phyloP scores from a whole-genome alignment of 192 early-diverging fungal genomes.

The Coemansia sp. region DNA sequence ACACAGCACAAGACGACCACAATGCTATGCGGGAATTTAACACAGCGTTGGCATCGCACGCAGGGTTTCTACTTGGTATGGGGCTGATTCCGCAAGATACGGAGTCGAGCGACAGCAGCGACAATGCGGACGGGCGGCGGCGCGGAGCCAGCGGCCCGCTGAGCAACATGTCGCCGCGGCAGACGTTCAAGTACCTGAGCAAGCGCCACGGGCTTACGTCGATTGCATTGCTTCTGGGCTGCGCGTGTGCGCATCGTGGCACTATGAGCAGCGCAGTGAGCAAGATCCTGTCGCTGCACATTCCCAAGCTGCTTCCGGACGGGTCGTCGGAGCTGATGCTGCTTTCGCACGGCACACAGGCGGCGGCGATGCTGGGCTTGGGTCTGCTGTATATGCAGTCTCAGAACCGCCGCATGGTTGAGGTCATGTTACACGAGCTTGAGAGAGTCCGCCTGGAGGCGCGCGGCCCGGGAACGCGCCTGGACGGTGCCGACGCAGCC shows the following conservation, averaged over 20 bases:
- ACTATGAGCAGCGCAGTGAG: slow-evolving; percentile 61
- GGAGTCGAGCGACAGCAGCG: not conserved
- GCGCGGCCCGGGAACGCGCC: not conserved
- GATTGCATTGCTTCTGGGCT: slow-evolving; percentile 74
- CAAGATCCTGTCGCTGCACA: slow-evolving; percentile 72
- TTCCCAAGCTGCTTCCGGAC: slow-evolving; percentile 66
- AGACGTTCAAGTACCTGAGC: slow-evolving; percentile 65
- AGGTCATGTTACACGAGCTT: slow-evolving; percentile 71
- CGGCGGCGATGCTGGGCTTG: slow-evolving; percentile 70
- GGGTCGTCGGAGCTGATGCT: slow-evolving; percentile 59
- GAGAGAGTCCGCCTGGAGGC: slow-evolving; percentile 6
- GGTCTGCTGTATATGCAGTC: slow-evolving; percentile 75
- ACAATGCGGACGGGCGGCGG: not conserved
- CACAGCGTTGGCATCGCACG: slow-evolving; percentile 61
- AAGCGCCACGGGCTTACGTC: slow-evolving; percentile 65
- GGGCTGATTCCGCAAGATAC: slow-evolving; percentile 53
- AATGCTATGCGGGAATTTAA: slow-evolving; percentile 13
- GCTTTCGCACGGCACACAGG: slow-evolving; percentile 62
- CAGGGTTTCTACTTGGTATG: slow-evolving; percentile 77
- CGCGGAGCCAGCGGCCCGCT: slow-evolving; percentile 60
- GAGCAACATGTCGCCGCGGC: slow-evolving; percentile 60
- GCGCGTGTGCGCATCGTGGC: slow-evolving; percentile 67
- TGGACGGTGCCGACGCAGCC: slow-evolving; percentile 31
- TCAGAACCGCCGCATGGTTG: slow-evolving; percentile 65
- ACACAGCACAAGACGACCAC: slow-evolving; percentile 2